phyloP scores from a whole-genome alignment of 768 basidiomycete genomes.

The Lactarius hatsudake region DNA sequence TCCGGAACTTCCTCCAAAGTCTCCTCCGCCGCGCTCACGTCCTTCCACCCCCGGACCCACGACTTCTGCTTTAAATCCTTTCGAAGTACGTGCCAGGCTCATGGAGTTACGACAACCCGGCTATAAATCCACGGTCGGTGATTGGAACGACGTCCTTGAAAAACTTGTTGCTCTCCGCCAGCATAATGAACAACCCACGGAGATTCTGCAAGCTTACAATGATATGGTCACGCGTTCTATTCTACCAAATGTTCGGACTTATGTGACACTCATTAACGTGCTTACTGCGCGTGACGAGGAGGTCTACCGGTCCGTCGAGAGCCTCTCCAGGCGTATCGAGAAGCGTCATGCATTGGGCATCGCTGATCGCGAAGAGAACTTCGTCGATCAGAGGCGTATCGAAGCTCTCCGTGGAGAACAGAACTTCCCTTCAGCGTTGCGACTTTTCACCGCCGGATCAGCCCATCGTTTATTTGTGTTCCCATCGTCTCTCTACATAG shows the following conservation, averaged over 20 bases:
- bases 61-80: not conserved
- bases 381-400: slow-evolving; percentile 41
- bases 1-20: slow-evolving; percentile 8
- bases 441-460: slow-evolving; percentile 63
- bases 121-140: slow-evolving; percentile 40
- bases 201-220: slow-evolving; percentile 67
- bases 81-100: slow-evolving; percentile 38
- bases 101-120: slow-evolving; percentile 24
- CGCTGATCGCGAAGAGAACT: slow-evolving; percentile 32
- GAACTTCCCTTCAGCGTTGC: slow-evolving; percentile 68
- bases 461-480: slow-evolving; percentile 38
- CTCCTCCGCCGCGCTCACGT: not conserved
- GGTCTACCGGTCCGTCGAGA: slow-evolving; percentile 43
- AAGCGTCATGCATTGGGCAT: slow-evolving; percentile 39
- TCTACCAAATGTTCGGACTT: slow-evolving; percentile 61
- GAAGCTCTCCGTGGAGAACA: slow-evolving; percentile 54
- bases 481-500: slow-evolving; percentile 43
- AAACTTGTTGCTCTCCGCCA: slow-evolving; percentile 48
- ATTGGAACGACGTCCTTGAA: slow-evolving; percentile 63
- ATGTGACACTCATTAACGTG: slow-evolving; percentile 55
- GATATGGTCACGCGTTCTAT: slow-evolving; percentile 61
- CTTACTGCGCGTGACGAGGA: slow-evolving; percentile 69
- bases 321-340: slow-evolving; percentile 36
- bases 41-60: not conserved
- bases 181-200: slow-evolving; percentile 51